Percentiles rank a stretch among this genome's conserved stretches.
Evolutionary conservation across 805 yeast species (phyloP).

Genomic region (Starmerella stigmatis): DNA sequence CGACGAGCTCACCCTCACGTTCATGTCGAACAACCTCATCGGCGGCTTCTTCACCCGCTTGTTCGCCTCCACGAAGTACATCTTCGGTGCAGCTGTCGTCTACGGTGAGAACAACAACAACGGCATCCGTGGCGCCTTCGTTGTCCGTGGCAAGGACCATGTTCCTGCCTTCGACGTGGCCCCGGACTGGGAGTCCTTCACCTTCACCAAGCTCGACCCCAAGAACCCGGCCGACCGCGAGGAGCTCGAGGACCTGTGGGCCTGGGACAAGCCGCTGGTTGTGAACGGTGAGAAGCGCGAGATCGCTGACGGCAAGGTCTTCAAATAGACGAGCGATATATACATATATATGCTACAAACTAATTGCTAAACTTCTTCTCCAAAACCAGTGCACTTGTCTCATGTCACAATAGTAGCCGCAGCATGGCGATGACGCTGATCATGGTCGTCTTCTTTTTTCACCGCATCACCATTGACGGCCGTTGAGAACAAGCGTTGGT

Average conservation of each 20-base stretch:
- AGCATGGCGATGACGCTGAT: too few species aligned
- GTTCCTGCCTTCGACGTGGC: constrained; percentile 94
- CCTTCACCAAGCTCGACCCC: constrained; percentile 71
- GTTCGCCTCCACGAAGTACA: constrained; percentile 79
- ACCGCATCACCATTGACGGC: too few species aligned
- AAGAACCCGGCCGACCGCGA: constrained; percentile 64
- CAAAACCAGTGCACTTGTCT: neutral
- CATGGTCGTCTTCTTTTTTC: too few species aligned
- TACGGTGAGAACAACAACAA: constrained; percentile 98
- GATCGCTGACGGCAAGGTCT: constrained; percentile 95
- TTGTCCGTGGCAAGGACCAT: constrained; percentile 88
- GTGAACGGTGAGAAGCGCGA: constrained; percentile 72
- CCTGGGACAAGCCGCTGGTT: constrained; percentile 92
- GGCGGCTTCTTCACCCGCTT: constrained; percentile 98
- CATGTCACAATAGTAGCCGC: too few species aligned
- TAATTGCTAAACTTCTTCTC: neutral
- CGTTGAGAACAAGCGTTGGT: too few species aligned
- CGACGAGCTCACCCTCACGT: constrained; percentile 91
- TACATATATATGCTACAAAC: too few species aligned
- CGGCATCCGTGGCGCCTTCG: constrained; percentile 91
- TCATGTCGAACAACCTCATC: constrained; percentile 95
- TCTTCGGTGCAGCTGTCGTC: constrained; percentile 89
- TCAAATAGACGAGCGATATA: constrained; percentile 49
- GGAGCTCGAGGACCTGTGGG: constrained; percentile 84
- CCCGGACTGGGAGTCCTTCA: constrained; percentile 97